Percentiles rank a stretch among this genome's conserved stretches.
Evolutionary conservation across 805 yeast species (phyloP).

Genomic region (Metschnikowia shivogae): DNA sequence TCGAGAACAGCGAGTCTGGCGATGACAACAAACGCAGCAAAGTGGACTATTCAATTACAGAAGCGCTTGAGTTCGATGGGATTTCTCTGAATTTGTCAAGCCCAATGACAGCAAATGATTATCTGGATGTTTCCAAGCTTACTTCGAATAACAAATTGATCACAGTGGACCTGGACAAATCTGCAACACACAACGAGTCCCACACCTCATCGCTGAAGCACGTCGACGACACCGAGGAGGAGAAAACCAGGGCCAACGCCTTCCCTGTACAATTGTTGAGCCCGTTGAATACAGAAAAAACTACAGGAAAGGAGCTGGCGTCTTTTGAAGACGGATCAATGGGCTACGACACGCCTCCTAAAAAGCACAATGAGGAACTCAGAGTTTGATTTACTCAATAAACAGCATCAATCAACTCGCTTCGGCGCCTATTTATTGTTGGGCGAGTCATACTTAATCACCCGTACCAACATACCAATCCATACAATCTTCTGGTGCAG

Average conservation of each 20-base stretch:
- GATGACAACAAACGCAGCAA: slow-evolving; percentile 1
- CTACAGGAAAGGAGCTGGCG: neutral
- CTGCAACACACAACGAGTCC: neutral
- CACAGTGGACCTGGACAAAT: neutral
- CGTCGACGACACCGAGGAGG: neutral
- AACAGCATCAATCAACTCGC: too few relatives aligned
- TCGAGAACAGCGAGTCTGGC: neutral
- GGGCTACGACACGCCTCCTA: neutral
- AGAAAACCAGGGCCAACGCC: neutral
- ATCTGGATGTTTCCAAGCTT: neutral
- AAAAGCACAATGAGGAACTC: slow-evolving; percentile 3
- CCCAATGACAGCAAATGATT: neutral
- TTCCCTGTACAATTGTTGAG: slow-evolving; percentile 3
- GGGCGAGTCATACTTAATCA: too few relatives aligned
- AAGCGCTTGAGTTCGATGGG: neutral
- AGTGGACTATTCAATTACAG: neutral
- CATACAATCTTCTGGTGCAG: too few relatives aligned
- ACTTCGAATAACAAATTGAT: neutral
- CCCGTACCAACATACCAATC: too few relatives aligned
- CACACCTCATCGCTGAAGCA: neutral
- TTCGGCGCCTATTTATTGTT: too few relatives aligned
- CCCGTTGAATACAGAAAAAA: slow-evolving; percentile 2
- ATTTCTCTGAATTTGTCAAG: neutral
- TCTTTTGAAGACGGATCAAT: slow-evolving; percentile 1
- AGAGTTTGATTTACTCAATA: neutral